A percentile compares a stretch with the other conserved stretches of the same genome.
Evolutionary conservation across 345 rosid species (phyloP).

Genomic region (Hevea brasiliensis): DNA sequence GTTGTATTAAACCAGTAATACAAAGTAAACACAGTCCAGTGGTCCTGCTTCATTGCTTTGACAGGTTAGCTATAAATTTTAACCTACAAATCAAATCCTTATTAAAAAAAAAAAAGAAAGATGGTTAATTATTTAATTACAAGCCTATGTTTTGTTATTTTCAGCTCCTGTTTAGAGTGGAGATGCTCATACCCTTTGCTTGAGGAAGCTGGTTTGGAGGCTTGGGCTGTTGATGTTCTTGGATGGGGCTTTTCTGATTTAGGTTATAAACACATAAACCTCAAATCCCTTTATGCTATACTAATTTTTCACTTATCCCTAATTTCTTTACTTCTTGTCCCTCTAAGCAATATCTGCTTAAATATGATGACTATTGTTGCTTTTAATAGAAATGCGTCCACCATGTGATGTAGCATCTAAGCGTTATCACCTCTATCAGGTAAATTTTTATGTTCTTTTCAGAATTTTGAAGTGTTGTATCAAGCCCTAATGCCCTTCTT

Average conservation of each 20-base stretch:
- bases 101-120: too few relatives aligned
- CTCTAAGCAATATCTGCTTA: not conserved
- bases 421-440: conserved; percentile 74
- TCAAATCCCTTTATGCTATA: not conserved
- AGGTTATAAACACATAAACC: conserved; percentile 49
- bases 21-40: conserved; percentile 48
- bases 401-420: conserved; percentile 70
- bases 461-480: not conserved
- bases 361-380: not conserved
- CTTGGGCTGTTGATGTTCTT: conserved; percentile 91
- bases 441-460: conserved; percentile 15
- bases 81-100: not conserved
- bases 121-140: too few relatives aligned
- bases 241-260: conserved; percentile 94
- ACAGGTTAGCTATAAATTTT: conserved; percentile 51
- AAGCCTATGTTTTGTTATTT: conserved; percentile 11
- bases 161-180: conserved; percentile 91
- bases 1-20: conserved; percentile 58
- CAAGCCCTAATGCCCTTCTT: not conserved
- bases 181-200: conserved; percentile 62
- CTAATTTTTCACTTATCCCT: not conserved
- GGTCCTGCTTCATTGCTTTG: conserved; percentile 85
- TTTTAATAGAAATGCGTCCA: conserved; percentile 51
- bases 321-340: not conserved
- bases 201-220: conserved; percentile 72